Evolutionary conservation across 106 monocot genomes (phyloP).

Genomic region (Phalaenopsis equestris): DNA sequence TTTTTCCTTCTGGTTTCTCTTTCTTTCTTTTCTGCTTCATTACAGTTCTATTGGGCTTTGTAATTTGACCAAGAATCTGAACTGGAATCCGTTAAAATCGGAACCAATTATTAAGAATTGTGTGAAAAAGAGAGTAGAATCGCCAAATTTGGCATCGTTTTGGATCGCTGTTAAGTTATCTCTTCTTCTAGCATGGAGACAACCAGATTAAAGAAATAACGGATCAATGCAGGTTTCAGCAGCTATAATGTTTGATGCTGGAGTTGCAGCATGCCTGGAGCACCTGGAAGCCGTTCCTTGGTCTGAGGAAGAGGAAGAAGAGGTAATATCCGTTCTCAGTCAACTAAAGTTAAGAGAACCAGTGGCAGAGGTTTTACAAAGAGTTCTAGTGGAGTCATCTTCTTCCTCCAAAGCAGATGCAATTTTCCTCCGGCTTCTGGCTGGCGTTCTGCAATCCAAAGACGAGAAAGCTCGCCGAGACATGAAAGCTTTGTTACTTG

Average conservation of each 20-base stretch:
- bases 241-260: conserved; percentile 46
- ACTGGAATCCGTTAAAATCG: neutral
- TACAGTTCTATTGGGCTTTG: neutral
- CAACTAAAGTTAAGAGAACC: conserved; percentile 17
- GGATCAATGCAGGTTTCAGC: conserved; percentile 36
- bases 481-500: conserved; percentile 40
- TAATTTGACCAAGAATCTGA: neutral
- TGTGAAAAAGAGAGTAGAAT: neutral
- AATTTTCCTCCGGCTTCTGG: conserved; percentile 26
- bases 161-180: neutral
- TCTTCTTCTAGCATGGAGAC: neutral
- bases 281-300: conserved; percentile 55
- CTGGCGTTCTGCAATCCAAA: conserved; percentile 38
- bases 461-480: conserved; percentile 51
- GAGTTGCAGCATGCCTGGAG: conserved; percentile 39
- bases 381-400: conserved; percentile 35
- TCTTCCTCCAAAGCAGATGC: conserved; percentile 18
- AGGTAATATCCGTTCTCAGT: conserved; percentile 24
- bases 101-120: neutral
- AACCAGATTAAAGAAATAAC: neutral
- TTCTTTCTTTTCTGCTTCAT: neutral
- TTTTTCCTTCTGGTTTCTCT: neutral
- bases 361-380: conserved; percentile 21
- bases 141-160: neutral
- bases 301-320: conserved; percentile 51